Base-by-base conservation (phyloP, 805 yeast species). In the Cyberlindnera maclurae region DNA sequence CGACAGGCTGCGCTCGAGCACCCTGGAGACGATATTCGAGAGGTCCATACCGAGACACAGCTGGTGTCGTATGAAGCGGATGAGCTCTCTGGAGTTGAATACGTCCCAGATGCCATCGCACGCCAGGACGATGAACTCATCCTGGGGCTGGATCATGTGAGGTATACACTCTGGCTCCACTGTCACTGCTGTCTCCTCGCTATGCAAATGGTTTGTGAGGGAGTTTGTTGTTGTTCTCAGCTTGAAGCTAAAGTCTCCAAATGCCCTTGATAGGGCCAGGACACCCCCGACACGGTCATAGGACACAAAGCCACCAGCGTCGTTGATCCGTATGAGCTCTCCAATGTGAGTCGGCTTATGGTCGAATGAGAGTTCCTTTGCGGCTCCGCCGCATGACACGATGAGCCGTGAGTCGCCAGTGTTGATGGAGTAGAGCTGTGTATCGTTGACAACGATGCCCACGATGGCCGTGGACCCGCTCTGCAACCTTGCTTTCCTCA, bases 311-410 rank as follows among this genome's bases (percentile, higher is more conserved):
- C 97, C 97, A 41, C 97, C 97, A 20, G 96, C 95, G 39, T 89
- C 87, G 49, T 80, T 79, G 42, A 90, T 90, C 55, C 98, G 70
- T 30, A 93, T 78, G 59, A 82, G 73, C 62, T 90, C 98, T 38
- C 97, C 97, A 59, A 86, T 94, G 58, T 90, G 88, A 32, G 84
- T 83, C 16, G 98, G 97, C 65, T 90, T 90, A 65, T 90, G 98
- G 62, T 82, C 90, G 53, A 68, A 81, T 7, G 86, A 79, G 45
- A 82, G 48, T 4, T 65, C 70, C 55, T 82, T 82, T 8, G 81
- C 64, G 6, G 54, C 51, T 1, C 86, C 87, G 29, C 63, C 52
- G 15, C 67, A 53, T 0, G 68, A 59, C 33, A 79, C 49, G 6
- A 82, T 71, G 43, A 82, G 71, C 42, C 94, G 65, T 6, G 89